These are phyloP conservation scores for Monilinia fructicola DNA, from an alignment of 2,329 filamentous ascomycete species.

Conservation along the genomic window DNA sequence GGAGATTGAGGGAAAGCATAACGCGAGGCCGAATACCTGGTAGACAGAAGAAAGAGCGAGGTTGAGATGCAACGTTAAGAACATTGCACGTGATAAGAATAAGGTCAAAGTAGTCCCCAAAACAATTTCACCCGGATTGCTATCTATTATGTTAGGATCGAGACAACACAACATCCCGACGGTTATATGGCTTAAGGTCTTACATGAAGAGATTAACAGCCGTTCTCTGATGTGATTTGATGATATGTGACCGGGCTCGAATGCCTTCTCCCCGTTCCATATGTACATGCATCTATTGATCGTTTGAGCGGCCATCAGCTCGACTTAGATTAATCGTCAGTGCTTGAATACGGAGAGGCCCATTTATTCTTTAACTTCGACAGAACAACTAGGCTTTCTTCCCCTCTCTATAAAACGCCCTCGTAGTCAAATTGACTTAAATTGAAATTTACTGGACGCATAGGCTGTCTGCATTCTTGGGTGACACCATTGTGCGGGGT, in stretches of 20 bases:
- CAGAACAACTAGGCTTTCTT: not conserved
- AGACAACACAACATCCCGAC: constrained; percentile 3
- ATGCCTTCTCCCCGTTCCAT: not conserved
- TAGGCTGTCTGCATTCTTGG: constrained; percentile 17
- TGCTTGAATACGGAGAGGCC: not conserved
- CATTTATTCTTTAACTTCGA: not conserved
- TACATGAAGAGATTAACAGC: not conserved
- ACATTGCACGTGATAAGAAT: not conserved
- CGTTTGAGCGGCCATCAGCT: not conserved
- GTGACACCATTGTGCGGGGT: constrained; percentile 13
- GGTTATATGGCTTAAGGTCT: not conserved
- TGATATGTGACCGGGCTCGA: not conserved
- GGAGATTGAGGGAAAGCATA: not conserved
- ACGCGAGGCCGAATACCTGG: constrained; percentile 8
- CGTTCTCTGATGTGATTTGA: not conserved
- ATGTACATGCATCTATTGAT: not conserved
- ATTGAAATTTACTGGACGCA: not conserved
- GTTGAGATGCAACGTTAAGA: not conserved
- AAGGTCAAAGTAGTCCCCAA: not conserved
- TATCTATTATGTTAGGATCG: not conserved
- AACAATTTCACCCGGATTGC: not conserved
- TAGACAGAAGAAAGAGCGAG: not conserved
- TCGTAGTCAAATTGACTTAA: not conserved
- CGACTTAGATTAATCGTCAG: not conserved
- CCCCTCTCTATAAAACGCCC: not conserved